These are phyloP conservation scores for Leccinum rimulosum DNA, from an alignment of 768 basidiomycete genomes.

Conservation along the genomic window DNA sequence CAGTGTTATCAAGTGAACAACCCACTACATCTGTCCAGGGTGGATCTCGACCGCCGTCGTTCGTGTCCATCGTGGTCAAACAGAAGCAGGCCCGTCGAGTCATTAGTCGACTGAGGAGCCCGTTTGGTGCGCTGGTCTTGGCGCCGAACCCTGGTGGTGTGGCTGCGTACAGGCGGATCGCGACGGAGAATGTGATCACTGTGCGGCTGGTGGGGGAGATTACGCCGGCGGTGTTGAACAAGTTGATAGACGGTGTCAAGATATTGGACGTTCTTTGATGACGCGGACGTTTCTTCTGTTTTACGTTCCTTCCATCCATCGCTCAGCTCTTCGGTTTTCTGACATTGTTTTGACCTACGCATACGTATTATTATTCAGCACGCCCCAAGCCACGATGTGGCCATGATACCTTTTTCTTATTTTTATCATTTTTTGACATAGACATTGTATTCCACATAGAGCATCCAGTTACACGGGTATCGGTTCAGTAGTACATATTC, in stretches of 20 bases:
- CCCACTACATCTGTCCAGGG: neutral
- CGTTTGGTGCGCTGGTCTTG: neutral
- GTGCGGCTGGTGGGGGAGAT: slow-evolving; percentile 5
- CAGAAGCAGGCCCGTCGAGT: neutral
- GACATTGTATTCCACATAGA: neutral
- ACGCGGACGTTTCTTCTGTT: neutral
- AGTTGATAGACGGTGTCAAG: neutral
- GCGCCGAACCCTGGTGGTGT: neutral
- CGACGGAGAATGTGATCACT: slow-evolving; percentile 7
- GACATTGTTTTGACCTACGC: too few relatives aligned
- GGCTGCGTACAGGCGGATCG: slow-evolving; percentile 10
- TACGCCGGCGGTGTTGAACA: neutral
- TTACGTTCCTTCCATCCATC: too few relatives aligned
- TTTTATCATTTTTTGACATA: neutral
- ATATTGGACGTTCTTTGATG: neutral
- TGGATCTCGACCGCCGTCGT: neutral
- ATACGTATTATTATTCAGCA: too few relatives aligned
- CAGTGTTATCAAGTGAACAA: slow-evolving; percentile 2
- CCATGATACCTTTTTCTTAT: too few relatives aligned
- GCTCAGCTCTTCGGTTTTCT: too few relatives aligned
- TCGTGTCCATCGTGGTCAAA: neutral
- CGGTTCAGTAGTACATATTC: neutral
- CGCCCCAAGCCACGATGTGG: too few relatives aligned
- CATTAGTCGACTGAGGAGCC: neutral
- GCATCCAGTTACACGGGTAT: slow-evolving; percentile 5